Evolutionary conservation across 31 red algal genomes (phyloP).

Genomic region (Porphyra umbilicalis): DNA sequence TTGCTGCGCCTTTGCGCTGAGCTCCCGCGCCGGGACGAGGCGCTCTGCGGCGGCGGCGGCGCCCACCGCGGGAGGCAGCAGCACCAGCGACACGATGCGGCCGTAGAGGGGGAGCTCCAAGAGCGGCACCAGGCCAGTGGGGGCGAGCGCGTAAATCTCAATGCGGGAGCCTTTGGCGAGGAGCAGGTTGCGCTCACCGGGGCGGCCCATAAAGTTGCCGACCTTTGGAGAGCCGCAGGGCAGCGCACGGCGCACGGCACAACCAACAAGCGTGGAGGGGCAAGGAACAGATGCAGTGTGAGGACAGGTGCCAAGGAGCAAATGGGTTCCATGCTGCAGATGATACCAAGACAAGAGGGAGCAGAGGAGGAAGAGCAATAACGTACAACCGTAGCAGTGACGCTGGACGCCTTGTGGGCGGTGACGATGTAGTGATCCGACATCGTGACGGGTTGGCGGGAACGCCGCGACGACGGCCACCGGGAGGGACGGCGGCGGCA

Average conservation of each 20-base stretch:
- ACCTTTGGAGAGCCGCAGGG: too few species aligned
- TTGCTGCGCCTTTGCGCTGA: neutral
- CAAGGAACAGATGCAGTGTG: too few species aligned
- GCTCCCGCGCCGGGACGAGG: neutral
- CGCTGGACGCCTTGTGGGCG: slow-evolving; percentile 83
- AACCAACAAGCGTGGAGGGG: too few species aligned
- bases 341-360: neutral
- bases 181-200: slow-evolving; percentile 63
- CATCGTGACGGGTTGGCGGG: neutral
- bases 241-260: too few species aligned
- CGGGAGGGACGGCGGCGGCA: too few species aligned
- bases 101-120: slow-evolving; percentile 86
- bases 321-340: too few species aligned
- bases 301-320: too few species aligned
- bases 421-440: slow-evolving; percentile 75
- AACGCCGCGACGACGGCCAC: too few species aligned
- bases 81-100: slow-evolving; percentile 60
- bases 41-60: neutral
- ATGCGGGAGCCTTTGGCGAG: slow-evolving; percentile 80
- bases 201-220: slow-evolving; percentile 65
- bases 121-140: slow-evolving; percentile 56
- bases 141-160: slow-evolving; percentile 72
- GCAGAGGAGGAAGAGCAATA: neutral
- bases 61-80: slow-evolving; percentile 39
- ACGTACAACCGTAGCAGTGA: slow-evolving; percentile 5